A percentile compares a stretch with the other conserved stretches of the same genome.
Evolutionary conservation across 257 asterid species (phyloP).

Genomic region (Avicennia marina): DNA sequence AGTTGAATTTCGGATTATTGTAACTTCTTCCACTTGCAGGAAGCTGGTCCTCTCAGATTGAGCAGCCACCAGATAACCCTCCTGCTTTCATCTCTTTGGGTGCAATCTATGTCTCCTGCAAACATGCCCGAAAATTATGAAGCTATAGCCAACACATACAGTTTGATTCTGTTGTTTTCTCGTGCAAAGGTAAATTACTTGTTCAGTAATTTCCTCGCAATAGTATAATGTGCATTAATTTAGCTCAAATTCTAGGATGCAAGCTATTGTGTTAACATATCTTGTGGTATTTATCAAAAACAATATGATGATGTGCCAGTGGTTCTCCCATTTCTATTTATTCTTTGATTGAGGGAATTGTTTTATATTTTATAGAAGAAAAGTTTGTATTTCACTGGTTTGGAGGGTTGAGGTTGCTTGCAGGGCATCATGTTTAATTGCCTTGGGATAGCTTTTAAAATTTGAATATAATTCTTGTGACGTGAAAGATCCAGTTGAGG

Average conservation of each 20-base stretch:
- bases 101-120: conserved; percentile 63
- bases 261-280: background rate
- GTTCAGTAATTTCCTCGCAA: conserved; percentile 4
- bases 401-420: no score
- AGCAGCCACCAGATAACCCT: conserved; percentile 90
- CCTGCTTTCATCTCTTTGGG: conserved; percentile 86
- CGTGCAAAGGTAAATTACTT: conserved; percentile 71
- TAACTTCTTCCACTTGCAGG: conserved; percentile 34
- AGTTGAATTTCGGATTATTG: background rate
- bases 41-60: conserved; percentile 75
- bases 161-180: conserved; percentile 82
- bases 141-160: conserved; percentile 94
- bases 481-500: no score
- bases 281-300: background rate
- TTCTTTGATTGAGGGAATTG: no score
- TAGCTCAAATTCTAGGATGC: background rate
- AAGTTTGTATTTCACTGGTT: no score
- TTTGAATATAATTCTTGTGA: no score
- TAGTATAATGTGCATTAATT: background rate
- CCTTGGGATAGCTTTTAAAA: no score
- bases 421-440: no score
- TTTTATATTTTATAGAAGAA: no score
- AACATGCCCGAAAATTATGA: conserved; percentile 87
- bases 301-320: background rate
- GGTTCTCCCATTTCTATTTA: no score